Conservation (phyloP, 208 protist species). For the Crithidia bombi region DNA sequence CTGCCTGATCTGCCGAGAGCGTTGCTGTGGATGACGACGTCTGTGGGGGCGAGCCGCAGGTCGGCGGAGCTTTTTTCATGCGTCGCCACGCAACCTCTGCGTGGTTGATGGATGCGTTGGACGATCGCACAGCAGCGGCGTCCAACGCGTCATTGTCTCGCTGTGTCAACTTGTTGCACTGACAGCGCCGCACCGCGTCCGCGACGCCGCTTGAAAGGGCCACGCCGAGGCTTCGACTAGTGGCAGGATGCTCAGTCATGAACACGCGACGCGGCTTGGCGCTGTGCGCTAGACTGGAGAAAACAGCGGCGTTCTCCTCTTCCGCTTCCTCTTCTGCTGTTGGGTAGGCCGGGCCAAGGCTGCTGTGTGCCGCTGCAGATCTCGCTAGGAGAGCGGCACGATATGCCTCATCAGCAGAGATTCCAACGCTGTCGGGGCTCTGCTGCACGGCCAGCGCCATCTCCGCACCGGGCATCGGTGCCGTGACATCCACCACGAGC, state of each 20-base stretch:
- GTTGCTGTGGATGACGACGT: too few species aligned
- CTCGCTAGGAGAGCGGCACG: background rate
- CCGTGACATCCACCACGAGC: constrained; percentile 51
- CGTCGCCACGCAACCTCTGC: constrained; percentile 15
- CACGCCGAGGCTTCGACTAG: background rate
- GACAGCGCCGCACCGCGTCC: constrained; percentile 18
- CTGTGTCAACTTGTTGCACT: background rate
- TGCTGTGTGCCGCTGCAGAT: background rate
- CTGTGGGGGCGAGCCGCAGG: too few species aligned
- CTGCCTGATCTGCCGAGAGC: background rate
- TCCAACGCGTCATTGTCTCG: background rate
- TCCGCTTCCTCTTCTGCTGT: background rate
- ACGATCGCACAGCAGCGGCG: background rate
- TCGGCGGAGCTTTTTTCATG: background rate
- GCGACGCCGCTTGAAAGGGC: constrained; percentile 5
- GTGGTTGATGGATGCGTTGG: background rate
- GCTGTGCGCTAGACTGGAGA: background rate
- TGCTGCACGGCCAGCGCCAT: constrained; percentile 6
- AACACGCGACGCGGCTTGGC: background rate
- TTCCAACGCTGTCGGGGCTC: constrained; percentile 18
- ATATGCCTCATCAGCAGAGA: constrained; percentile 20
- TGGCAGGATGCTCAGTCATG: constrained; percentile 22
- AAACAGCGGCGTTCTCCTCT: background rate
- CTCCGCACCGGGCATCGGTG: constrained; percentile 30
- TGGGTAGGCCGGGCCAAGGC: background rate